Evolutionary conservation across 148 eudicot genomes (phyloP).

Genomic region (Spergularia marina): DNA sequence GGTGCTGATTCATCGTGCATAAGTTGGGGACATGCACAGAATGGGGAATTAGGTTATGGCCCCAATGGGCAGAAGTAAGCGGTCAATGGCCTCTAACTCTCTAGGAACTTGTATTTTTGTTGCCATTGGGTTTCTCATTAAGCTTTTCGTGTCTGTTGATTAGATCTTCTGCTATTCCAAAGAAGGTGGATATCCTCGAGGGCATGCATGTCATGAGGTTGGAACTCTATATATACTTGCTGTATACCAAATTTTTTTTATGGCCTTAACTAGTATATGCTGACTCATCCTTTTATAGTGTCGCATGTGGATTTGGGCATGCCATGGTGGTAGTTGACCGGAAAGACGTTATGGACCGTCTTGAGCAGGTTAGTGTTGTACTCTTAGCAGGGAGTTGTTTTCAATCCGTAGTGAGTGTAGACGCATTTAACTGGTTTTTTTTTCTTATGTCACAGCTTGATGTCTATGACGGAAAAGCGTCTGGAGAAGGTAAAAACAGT

Average conservation of each 20-base stretch:
- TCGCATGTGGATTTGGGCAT: constrained; percentile 89
- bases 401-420: neutral
- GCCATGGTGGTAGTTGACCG: constrained; percentile 89
- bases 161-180: constrained; percentile 64
- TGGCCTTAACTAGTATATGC: neutral
- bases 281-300: constrained; percentile 41
- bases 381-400: neutral
- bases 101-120: neutral
- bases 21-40: constrained; percentile 93
- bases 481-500: constrained; percentile 58
- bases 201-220: constrained; percentile 81
- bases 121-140: neutral
- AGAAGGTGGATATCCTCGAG: constrained; percentile 68
- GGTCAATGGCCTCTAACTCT: neutral
- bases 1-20: constrained; percentile 97
- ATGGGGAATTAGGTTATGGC: constrained; percentile 96
- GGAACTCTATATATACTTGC: neutral
- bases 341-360: constrained; percentile 55
- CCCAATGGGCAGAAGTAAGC: constrained; percentile 54
- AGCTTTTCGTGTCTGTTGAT: constrained; percentile 4
- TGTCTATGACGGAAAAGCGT: constrained; percentile 80
- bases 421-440: neutral
- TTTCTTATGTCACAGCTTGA: constrained; percentile 64
- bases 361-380: constrained; percentile 62
- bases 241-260: neutral